phyloP scores from a whole-genome alignment of 768 basidiomycete genomes.

The Paxillus ammoniavirescens region DNA sequence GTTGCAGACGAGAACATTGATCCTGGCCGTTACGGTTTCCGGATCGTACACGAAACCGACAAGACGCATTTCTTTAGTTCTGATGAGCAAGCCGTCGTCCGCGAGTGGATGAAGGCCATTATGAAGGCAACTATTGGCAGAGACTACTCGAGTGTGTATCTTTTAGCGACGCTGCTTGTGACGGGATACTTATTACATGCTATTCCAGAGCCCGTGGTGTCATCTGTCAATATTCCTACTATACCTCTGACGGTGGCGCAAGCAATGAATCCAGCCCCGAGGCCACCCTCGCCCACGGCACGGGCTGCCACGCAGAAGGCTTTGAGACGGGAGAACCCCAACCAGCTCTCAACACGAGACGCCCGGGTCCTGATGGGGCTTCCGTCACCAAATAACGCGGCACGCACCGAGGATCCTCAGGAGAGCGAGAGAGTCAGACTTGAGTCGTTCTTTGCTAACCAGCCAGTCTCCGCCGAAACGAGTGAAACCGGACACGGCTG shows the following conservation, averaged over 20 bases:
- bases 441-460: conserved; percentile 56
- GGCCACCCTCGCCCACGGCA: conserved; percentile 89
- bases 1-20: conserved; percentile 89
- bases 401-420: conserved; percentile 17
- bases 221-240: conserved; percentile 95
- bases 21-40: conserved; percentile 93
- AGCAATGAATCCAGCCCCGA: conserved; percentile 92
- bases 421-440: conserved; percentile 48
- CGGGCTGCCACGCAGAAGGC: conserved; percentile 88
- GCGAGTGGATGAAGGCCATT: conserved; percentile 99
- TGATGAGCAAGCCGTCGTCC: conserved; percentile 76
- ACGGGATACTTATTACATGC: neutral
- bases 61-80: conserved; percentile 91
- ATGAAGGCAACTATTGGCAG: conserved; percentile 98
- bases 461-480: conserved; percentile 25
- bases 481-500: conserved; percentile 15
- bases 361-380: conserved; percentile 75
- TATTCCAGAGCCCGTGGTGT: conserved; percentile 80
- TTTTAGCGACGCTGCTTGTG: neutral
- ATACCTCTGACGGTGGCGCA: conserved; percentile 94
- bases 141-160: conserved; percentile 82
- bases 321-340: conserved; percentile 79
- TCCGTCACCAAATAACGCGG: conserved; percentile 27
- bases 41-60: conserved; percentile 85
- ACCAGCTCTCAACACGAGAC: conserved; percentile 77